phyloP scores from a whole-genome alignment of 148 eudicot species.

The Camellia sinensis region DNA sequence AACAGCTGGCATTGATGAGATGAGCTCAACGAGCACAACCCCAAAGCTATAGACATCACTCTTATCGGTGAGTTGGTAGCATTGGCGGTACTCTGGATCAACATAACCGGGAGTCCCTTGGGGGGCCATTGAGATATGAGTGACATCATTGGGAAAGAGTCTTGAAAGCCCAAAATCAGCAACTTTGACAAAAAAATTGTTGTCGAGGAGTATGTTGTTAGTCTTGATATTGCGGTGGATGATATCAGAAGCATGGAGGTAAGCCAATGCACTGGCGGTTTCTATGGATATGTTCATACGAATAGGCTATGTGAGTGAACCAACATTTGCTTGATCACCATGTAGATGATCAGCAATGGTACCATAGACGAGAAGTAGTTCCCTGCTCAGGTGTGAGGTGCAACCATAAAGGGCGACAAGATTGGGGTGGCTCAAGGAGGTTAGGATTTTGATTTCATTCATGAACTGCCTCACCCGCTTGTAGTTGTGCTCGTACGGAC shows the following conservation, averaged over 20 bases:
- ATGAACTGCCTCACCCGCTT: background rate
- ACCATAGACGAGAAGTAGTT: constrained; percentile 62
- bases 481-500: background rate
- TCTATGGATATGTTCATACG: background rate
- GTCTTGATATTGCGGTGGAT: constrained; percentile 70
- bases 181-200: constrained; percentile 23
- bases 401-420: constrained; percentile 62
- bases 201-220: constrained; percentile 50
- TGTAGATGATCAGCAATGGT: constrained; percentile 56
- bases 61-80: constrained; percentile 48
- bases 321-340: constrained; percentile 19
- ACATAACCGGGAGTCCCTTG: constrained; percentile 45
- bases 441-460: background rate
- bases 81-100: constrained; percentile 59
- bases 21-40: constrained; percentile 57
- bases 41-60: constrained; percentile 75
- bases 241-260: constrained; percentile 52
- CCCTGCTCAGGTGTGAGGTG: constrained; percentile 49
- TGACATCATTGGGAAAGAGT: constrained; percentile 21
- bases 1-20: constrained; percentile 33
- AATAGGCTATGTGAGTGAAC: background rate
- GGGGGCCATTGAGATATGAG: constrained; percentile 33
- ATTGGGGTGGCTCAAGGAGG: constrained; percentile 39
- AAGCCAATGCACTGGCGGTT: constrained; percentile 28
- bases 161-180: constrained; percentile 39